phyloP scores from a whole-genome alignment of 805 yeast species.

The Brettanomyces custersianus region DNA sequence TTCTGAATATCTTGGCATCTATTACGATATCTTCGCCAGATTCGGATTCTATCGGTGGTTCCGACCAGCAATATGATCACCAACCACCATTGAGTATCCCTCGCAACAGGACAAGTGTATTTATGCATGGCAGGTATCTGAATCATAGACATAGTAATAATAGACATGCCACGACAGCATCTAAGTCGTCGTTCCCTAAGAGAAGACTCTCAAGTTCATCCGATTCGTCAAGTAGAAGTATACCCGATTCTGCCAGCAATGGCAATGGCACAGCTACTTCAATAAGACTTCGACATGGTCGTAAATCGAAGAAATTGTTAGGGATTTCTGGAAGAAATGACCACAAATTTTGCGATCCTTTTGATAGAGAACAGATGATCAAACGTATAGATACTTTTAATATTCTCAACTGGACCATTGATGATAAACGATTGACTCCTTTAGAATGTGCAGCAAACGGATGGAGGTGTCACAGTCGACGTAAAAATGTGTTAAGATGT shows the following conservation, averaged over 20 bases:
- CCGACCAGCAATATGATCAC: neutral
- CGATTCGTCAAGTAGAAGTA: neutral
- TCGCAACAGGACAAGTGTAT: neutral
- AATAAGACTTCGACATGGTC: conserved; percentile 1
- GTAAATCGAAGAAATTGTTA: conserved; percentile 1
- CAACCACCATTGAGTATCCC: neutral
- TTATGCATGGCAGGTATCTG: neutral
- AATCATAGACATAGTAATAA: conserved; percentile 1
- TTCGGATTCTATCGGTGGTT: no score
- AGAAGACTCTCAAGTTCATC: conserved; percentile 16
- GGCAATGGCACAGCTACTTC: neutral
- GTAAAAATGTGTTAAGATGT: conserved; percentile 27
- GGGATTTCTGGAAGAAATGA: neutral
- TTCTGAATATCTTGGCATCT: conserved; percentile 4
- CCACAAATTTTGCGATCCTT: conserved; percentile 12
- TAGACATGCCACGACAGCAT: conserved; percentile 5
- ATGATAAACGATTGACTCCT: conserved; percentile 29
- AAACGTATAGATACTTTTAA: conserved; percentile 35
- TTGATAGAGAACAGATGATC: conserved; percentile 23
- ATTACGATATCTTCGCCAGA: neutral
- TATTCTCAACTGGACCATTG: conserved; percentile 38
- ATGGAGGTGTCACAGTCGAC: conserved; percentile 35
- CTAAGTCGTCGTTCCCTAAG: conserved; percentile 13
- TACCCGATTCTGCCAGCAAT: neutral
- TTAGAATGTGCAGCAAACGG: conserved; percentile 42